phyloP scores from a whole-genome alignment of 2,329 filamentous ascomycete species.

The Aspergillus fijiensis region DNA sequence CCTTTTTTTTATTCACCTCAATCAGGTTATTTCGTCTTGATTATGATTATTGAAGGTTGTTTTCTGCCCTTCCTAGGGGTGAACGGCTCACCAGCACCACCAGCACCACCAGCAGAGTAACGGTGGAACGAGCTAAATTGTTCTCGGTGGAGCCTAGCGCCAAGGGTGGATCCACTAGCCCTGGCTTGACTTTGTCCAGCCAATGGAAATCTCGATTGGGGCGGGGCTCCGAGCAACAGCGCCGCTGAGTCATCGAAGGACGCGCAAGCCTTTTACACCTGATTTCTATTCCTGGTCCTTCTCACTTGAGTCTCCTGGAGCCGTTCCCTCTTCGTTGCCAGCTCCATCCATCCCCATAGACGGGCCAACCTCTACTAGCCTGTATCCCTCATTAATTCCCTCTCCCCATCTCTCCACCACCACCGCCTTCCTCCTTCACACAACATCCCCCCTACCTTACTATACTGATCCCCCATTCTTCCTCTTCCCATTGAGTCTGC shows the following conservation, averaged over 20 bases:
- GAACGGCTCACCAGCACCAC: background rate
- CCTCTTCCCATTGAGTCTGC: background rate
- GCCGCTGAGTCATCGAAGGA: constrained; percentile 33
- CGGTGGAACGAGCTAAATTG: background rate
- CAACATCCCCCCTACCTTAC: background rate
- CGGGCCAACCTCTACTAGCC: constrained; percentile 3
- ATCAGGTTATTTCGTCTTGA: too few relatives aligned
- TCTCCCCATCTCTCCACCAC: constrained; percentile 9
- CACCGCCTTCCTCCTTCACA: background rate
- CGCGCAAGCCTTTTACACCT: constrained; percentile 32
- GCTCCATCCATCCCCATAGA: background rate
- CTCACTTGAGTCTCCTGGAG: constrained; percentile 13
- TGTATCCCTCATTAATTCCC: constrained; percentile 13
- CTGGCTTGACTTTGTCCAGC: background rate
- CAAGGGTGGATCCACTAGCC: constrained; percentile 1
- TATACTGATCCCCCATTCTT: too few relatives aligned
- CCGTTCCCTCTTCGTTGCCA: background rate
- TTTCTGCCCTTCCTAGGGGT: background rate
- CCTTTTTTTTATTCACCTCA: background rate
- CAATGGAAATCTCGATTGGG: background rate
- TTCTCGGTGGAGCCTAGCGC: constrained; percentile 6
- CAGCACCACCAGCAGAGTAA: too few relatives aligned
- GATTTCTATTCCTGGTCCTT: constrained; percentile 25
- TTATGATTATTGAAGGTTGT: background rate
- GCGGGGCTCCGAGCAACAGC: background rate